Evolutionary conservation across 306 rosid genomes (phyloP).

Genomic region (Vicia sativa): DNA sequence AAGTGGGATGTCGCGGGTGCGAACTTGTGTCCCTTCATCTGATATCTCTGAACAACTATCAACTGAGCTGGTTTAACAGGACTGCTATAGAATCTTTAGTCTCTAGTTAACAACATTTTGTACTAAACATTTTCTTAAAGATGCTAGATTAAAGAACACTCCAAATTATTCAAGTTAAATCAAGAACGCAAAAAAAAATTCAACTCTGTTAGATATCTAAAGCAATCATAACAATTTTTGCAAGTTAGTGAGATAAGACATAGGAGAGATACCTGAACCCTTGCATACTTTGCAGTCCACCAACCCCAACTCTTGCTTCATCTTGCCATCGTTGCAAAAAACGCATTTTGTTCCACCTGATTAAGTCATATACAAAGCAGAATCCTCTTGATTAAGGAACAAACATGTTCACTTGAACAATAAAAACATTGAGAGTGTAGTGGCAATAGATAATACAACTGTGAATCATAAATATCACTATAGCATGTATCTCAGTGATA

Average conservation of each 20-base stretch:
- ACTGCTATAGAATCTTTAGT: too few relatives aligned
- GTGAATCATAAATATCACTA: conserved; percentile 7
- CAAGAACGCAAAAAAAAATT: conserved; percentile 15
- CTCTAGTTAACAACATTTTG: too few relatives aligned
- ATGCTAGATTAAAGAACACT: too few relatives aligned
- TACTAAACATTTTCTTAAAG: too few relatives aligned
- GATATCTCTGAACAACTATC: too few relatives aligned
- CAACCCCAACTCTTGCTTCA: conserved; percentile 73
- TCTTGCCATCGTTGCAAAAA: conserved; percentile 84
- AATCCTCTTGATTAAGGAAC: neutral
- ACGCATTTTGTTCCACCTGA: conserved; percentile 95
- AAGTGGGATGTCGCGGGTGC: too few relatives aligned
- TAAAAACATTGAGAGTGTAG: neutral
- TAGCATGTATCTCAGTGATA: neutral
- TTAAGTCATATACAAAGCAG: neutral
- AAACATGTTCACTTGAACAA: neutral
- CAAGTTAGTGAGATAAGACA: neutral
- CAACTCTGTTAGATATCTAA: conserved; percentile 10
- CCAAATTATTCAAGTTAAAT: too few relatives aligned
- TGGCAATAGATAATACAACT: neutral
- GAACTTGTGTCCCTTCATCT: too few relatives aligned
- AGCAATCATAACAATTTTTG: neutral
- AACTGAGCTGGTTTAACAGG: too few relatives aligned
- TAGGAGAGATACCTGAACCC: conserved; percentile 81
- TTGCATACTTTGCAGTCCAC: conserved; percentile 90